Evolutionary conservation across 495 filamentous ascomycete genomes (phyloP).

Genomic region (Penicillium salamii): DNA sequence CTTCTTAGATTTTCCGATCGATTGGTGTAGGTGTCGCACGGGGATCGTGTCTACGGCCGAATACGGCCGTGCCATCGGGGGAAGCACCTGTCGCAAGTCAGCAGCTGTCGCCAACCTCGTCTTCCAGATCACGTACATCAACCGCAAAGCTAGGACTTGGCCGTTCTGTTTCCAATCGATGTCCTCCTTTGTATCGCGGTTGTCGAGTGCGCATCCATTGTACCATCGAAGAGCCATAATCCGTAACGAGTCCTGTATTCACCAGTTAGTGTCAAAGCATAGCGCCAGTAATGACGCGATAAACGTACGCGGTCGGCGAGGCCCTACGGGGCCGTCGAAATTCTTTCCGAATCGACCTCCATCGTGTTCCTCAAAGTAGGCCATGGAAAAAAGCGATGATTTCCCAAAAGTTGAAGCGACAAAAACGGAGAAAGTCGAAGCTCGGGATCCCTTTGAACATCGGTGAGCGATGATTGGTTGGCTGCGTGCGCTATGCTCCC

Average conservation of each 20-base stretch:
- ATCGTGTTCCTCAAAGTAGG: conserved; percentile 44
- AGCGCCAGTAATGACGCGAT: background rate
- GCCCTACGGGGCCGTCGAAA: conserved; percentile 37
- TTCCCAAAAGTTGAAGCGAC: background rate
- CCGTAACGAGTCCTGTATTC: conserved; percentile 67
- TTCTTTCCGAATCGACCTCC: conserved; percentile 34
- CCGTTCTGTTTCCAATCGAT: conserved; percentile 70
- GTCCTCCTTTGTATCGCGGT: conserved; percentile 67
- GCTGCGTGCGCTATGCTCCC: conserved; percentile 11
- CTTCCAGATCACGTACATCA: conserved; percentile 59
- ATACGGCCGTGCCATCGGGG: conserved; percentile 68
- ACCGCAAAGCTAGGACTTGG: conserved; percentile 85
- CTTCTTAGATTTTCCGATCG: conserved; percentile 95
- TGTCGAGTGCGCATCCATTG: conserved; percentile 89
- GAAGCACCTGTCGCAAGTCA: conserved; percentile 66
- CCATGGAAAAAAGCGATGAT: conserved; percentile 21
- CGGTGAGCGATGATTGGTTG: conserved; percentile 22
- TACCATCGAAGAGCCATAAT: conserved; percentile 89
- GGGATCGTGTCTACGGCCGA: conserved; percentile 81
- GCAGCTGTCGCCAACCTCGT: conserved; percentile 1
- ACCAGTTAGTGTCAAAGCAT: conserved; percentile 2
- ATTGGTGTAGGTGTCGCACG: conserved; percentile 87
- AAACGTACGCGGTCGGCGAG: conserved; percentile 44
- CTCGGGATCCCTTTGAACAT: conserved; percentile 13
- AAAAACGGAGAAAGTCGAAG: conserved; percentile 14